phyloP scores from a whole-genome alignment of 179 eudicot species.

The Beta corolliflora region DNA sequence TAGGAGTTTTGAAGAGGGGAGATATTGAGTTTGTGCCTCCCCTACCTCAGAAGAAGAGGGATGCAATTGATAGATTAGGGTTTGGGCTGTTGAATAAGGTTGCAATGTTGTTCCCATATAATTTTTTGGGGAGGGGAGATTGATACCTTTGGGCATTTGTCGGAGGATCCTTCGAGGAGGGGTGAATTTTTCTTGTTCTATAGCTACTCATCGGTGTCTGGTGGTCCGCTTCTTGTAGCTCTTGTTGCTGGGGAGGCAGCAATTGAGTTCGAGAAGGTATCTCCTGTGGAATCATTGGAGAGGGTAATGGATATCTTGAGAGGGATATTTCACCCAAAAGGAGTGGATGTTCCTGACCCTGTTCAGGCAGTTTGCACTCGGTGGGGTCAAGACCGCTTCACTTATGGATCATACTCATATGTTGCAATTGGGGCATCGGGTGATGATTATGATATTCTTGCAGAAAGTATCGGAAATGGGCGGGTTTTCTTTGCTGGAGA shows the following conservation, averaged over 20 bases:
- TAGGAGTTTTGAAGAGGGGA: constrained; percentile 84
- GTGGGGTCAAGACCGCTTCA: constrained; percentile 91
- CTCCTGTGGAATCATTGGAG: constrained; percentile 80
- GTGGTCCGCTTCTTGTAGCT: constrained; percentile 94
- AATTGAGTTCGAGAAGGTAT: constrained; percentile 70
- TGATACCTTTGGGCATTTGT: constrained; percentile 92
- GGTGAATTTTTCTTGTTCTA: constrained; percentile 96
- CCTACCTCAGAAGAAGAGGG: constrained; percentile 75
- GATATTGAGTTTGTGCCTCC: constrained; percentile 80
- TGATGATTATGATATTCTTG: constrained; percentile 89
- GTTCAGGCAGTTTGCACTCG: constrained; percentile 89
- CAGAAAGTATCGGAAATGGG: constrained; percentile 79
- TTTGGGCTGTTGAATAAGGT: constrained; percentile 95
- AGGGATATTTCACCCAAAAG: constrained; percentile 84
- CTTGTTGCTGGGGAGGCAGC: constrained; percentile 99
- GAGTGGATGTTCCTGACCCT: constrained; percentile 89
- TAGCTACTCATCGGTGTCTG: constrained; percentile 87
- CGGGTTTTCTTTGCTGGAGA: constrained; percentile 97
- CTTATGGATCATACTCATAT: constrained; percentile 89
- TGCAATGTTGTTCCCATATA: constrained; percentile 89
- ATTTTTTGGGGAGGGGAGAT: constrained; percentile 98
- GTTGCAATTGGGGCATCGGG: constrained; percentile 95
- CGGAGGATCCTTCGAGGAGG: constrained; percentile 73
- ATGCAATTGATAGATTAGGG: constrained; percentile 83
- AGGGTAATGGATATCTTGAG: constrained; percentile 78